A percentile compares a stretch with the other conserved stretches of the same genome.
Conservation (phyloP, 1,139 yeast species). For the Hemisphaericaspora subhashii region DNA sequence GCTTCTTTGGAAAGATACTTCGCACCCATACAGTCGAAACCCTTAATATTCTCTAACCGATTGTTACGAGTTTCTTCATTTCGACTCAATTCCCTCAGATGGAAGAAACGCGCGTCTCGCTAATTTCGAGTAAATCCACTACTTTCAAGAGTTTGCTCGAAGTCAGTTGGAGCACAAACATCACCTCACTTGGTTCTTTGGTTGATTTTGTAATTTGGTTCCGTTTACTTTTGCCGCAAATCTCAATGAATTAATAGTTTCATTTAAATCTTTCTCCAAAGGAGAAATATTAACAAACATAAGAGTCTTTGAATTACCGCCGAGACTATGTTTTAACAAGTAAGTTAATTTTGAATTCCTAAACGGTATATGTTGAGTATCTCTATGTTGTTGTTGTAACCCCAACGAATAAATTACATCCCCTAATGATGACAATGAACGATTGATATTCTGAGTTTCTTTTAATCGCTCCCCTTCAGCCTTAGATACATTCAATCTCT, state of each 20-base stretch:
- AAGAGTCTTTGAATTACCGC: constrained; percentile 84
- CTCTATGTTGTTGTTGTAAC: constrained; percentile 17
- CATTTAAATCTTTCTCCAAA: constrained; percentile 57
- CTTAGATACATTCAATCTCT: constrained; percentile 73
- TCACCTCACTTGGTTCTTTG: too few relatives aligned
- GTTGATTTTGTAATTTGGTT: constrained; percentile 34
- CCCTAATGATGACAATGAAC: constrained; percentile 83
- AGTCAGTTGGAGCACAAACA: too few relatives aligned
- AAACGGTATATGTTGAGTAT: constrained; percentile 46
- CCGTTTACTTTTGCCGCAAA: constrained; percentile 83
- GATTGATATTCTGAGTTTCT: constrained; percentile 90
- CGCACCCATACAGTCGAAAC: too few relatives aligned
- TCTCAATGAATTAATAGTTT: constrained; percentile 79
- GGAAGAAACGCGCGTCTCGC: too few relatives aligned
- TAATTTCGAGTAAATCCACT: too few relatives aligned
- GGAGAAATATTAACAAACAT: constrained; percentile 95
- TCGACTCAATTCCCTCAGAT: too few relatives aligned
- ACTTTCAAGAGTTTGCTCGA: too few relatives aligned
- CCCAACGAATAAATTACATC: constrained; percentile 85
- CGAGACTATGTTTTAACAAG: constrained; percentile 76
- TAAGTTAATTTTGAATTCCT: constrained; percentile 71
- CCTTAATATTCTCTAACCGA: too few relatives aligned
- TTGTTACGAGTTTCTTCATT: too few relatives aligned
- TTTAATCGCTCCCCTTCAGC: constrained; percentile 77
- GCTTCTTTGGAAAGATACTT: too few relatives aligned